These are phyloP conservation scores for Annulohypoxylon maeteangense DNA, from an alignment of 495 filamentous ascomycete species.

Conservation along the genomic window DNA sequence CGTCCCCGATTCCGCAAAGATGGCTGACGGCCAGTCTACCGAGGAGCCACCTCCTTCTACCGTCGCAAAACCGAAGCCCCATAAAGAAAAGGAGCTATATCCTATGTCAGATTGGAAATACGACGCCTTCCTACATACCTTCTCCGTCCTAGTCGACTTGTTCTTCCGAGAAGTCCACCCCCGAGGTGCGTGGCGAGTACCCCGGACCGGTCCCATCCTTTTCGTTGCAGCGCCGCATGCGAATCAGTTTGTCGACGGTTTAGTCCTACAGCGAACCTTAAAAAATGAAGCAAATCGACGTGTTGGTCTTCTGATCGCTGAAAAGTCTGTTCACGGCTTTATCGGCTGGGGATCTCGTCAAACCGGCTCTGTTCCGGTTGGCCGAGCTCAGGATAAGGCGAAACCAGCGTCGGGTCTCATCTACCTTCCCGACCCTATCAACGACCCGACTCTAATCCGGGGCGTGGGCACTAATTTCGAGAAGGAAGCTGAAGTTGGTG, in stretches of 20 bases:
- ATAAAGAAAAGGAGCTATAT: slow-evolving; percentile 64
- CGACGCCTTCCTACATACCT: slow-evolving; percentile 81
- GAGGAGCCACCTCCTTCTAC: slow-evolving; percentile 28
- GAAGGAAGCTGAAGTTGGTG: slow-evolving; percentile 76
- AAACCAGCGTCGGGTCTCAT: slow-evolving; percentile 82
- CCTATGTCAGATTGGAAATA: slow-evolving; percentile 81
- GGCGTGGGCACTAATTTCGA: slow-evolving; percentile 89
- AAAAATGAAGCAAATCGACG: slow-evolving; percentile 86
- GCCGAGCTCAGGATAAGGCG: slow-evolving; percentile 86
- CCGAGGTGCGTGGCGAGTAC: slow-evolving; percentile 91
- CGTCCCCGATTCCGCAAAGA: slow-evolving; percentile 14
- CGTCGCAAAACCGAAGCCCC: slow-evolving; percentile 33
- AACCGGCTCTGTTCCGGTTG: slow-evolving; percentile 88
- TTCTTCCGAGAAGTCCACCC: slow-evolving; percentile 99
- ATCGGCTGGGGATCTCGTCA: slow-evolving; percentile 83
- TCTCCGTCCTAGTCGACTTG: slow-evolving; percentile 87
- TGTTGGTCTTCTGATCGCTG: slow-evolving; percentile 90
- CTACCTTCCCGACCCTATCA: slow-evolving; percentile 89
- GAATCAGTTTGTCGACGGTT: slow-evolving; percentile 97
- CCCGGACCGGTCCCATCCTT: slow-evolving; percentile 85
- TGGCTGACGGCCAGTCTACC: slow-evolving; percentile 36
- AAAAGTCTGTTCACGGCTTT: slow-evolving; percentile 91
- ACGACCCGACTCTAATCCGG: slow-evolving; percentile 83
- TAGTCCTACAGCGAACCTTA: slow-evolving; percentile 91
- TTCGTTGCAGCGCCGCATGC: slow-evolving; percentile 99